Base-by-base conservation (phyloP, 1,284 basidiomycete genomes). In the Boletus mariae region DNA sequence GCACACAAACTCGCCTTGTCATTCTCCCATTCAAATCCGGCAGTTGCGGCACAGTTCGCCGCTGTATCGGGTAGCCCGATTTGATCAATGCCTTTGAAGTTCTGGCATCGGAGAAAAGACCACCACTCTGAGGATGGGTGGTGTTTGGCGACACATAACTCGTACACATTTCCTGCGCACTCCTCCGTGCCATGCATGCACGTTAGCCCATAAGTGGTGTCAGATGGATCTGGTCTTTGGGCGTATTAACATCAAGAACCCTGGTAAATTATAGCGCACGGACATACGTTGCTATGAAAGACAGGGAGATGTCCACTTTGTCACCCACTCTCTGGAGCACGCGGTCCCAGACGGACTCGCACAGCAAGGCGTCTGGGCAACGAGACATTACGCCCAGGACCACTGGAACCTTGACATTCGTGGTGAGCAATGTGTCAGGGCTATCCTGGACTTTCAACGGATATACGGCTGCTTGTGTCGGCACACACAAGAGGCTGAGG, bases 81-180 rank as follows among this genome's bases (percentile, higher is more conserved):
- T 40, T 79, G 71, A 31, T 77, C 76, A 13, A 76, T 74, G 23
- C 87, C 87, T 59, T 82, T 75, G 62, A 77, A 85, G 68, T 94
- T 92, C 68, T 88, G 82, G 71, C 91, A 94, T 57, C 81, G 80
- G 55, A 85, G 70, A 66, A 87, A 86, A 57, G 79, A 71, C 87
- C 90, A 90, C 87, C 90, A 87, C 28, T 72, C 71, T n/a, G 70
- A 58, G 29, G 69, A 64, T 23, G 71, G 68, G 20, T 80, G 74
- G 60, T 88, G 76, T 65, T 82, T 82, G 55, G 75, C 73, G 12
- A 84, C 83, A 65, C 92, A 95, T 25, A 95, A 77, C 66, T 94
- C 84, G 58, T 94, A 87, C 15, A 92, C 80, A 72, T 94, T 92
- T 48, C 90, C 92, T n/a, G 83, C 84, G 62, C 91, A 94, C 71